phyloP scores from a whole-genome alignment of 1,284 basidiomycete genomes.

The Afroboletus lepidellus region DNA sequence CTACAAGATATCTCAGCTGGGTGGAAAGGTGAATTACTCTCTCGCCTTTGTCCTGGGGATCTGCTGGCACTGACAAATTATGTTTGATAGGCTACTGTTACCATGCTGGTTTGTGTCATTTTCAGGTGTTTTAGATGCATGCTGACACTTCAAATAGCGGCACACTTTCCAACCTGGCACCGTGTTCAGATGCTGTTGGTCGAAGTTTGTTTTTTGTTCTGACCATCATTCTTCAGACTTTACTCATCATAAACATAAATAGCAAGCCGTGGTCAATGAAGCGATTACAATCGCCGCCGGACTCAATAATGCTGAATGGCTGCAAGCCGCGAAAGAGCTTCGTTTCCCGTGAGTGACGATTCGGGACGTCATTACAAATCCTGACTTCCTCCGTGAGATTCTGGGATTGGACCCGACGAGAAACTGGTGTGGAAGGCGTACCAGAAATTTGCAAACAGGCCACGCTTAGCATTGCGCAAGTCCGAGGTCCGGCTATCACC shows the following conservation, averaged over 20 bases:
- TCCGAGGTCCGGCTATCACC: no score
- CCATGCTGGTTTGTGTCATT: slow-evolving; percentile 8
- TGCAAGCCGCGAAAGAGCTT: slow-evolving; percentile 11
- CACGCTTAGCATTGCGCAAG: no score
- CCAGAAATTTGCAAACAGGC: no score
- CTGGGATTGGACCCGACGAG: no score
- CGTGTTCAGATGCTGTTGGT: slow-evolving; percentile 11
- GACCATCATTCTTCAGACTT: no score
- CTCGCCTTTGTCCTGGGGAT: neutral
- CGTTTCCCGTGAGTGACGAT: no score
- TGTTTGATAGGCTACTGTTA: slow-evolving; percentile 17
- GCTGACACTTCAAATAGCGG: slow-evolving; percentile 11
- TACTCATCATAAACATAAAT: no score
- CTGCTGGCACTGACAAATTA: neutral
- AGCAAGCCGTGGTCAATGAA: slow-evolving; percentile 20
- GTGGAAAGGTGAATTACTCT: neutral
- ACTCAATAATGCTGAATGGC: slow-evolving; percentile 13
- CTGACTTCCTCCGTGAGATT: no score
- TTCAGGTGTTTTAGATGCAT: neutral
- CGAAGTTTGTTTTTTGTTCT: slow-evolving; percentile 5
- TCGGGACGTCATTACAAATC: no score
- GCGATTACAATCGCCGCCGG: slow-evolving; percentile 12
- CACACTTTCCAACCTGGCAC: slow-evolving; percentile 23
- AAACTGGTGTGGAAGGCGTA: no score
- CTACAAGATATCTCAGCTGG: slow-evolving; percentile 5